Evolutionary conservation across 1,284 basidiomycete genomes (phyloP), one percentile per base, ranked within the genome.

Genomic region (Sporisorium scitamineum): DNA sequence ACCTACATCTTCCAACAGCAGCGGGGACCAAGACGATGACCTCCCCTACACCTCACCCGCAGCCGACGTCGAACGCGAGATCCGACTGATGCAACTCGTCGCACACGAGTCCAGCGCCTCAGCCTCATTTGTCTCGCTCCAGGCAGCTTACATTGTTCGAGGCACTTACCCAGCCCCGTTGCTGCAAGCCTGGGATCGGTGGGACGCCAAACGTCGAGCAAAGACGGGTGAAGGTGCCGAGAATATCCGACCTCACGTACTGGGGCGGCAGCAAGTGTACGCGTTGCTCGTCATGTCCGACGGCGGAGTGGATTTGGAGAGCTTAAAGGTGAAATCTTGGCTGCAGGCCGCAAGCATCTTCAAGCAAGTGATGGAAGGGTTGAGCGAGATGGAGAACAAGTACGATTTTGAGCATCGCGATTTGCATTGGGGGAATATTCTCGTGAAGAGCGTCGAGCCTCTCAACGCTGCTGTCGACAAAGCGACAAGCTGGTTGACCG

Each of bases 401-500:
- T 90, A 91, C 14, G 88, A 89, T 20, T 98, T 99, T 76, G 96
- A 99, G 93, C 97, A 99, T 86, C 94, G 96, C 20, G 96, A 99
- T 85, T 89, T 99, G 37, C 96, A 99, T 83, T 94, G 94, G 90
- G 96, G 96, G n/a, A 97, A 99, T 86, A 92, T 99, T 54, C 89
- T 99, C 11, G 90, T 99, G 14, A 63, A 67, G 41, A 22, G 20
- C 7, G 59, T 63, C 20, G 32, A 45, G 24, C 54, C n/a, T n/a
- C n/a, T n/a, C n/a, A n/a, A n/a, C n/a, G n/a, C n/a, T n/a, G n/a
- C n/a, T n/a, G n/a, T n/a, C n/a, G n/a, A n/a, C n/a, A n/a, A n/a
- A n/a, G n/a, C n/a, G n/a, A n/a, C n/a, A 18, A 44, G n/a, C 24
- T 65, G 57, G 71, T 42, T 65, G 29, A 52, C 66, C 24, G 31